These are phyloP conservation scores for Clonostachys byssicola DNA, from an alignment of 2,329 filamentous ascomycete genomes.

Conservation along the genomic window DNA sequence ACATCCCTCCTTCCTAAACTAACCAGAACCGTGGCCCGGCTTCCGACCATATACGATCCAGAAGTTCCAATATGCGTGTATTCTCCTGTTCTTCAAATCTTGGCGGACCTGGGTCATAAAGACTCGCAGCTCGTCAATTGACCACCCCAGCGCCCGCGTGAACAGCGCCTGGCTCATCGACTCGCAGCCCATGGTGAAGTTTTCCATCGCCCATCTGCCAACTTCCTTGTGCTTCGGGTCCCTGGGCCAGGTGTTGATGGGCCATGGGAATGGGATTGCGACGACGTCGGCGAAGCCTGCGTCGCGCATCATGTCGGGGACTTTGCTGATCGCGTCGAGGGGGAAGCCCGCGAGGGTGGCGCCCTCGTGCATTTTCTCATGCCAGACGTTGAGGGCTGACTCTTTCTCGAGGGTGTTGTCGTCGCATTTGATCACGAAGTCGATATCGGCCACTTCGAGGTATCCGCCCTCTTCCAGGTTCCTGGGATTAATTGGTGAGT, in stretches of 20 bases:
- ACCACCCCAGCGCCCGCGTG: slow-evolving; percentile 17
- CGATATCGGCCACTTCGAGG: slow-evolving; percentile 13
- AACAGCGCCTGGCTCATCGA: slow-evolving; percentile 19
- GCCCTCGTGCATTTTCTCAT: not conserved
- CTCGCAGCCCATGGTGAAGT: slow-evolving; percentile 15
- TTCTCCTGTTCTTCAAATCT: slow-evolving; percentile 12
- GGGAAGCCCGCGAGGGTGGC: slow-evolving; percentile 9
- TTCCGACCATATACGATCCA: slow-evolving; percentile 5
- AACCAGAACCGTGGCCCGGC: not conserved
- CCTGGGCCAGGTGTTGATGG: slow-evolving; percentile 43
- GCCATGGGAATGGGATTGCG: slow-evolving; percentile 40
- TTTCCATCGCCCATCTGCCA: slow-evolving; percentile 23
- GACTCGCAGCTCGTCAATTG: slow-evolving; percentile 11
- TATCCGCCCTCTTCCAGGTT: slow-evolving; percentile 12
- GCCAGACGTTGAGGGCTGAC: slow-evolving; percentile 15
- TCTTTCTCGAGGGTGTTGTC: slow-evolving; percentile 10
- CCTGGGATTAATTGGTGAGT: not conserved
- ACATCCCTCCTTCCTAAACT: too few relatives aligned
- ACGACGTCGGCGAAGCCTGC: slow-evolving; percentile 46
- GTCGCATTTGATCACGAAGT: slow-evolving; percentile 5
- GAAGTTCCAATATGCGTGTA: slow-evolving; percentile 19
- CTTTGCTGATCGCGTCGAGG: slow-evolving; percentile 15
- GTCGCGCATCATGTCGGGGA: slow-evolving; percentile 29
- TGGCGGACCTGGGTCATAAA: slow-evolving; percentile 14
- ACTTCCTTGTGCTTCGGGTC: slow-evolving; percentile 44